phyloP scores from a whole-genome alignment of 2,329 filamentous ascomycete genomes.

The Aspergillus sp. region DNA sequence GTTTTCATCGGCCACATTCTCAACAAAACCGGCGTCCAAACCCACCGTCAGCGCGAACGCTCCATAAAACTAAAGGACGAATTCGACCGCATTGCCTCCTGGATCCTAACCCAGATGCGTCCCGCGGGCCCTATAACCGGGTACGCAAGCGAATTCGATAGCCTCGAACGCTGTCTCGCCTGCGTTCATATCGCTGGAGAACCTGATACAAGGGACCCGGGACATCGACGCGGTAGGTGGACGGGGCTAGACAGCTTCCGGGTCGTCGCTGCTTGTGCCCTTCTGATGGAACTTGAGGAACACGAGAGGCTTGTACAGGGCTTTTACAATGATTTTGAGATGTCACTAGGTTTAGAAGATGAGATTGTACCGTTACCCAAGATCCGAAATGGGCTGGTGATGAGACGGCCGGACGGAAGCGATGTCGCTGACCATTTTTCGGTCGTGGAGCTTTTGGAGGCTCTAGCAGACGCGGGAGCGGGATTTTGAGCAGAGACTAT shows the following conservation, averaged over 20 bases:
- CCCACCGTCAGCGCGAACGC: constrained; percentile 45
- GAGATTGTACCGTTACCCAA: too few species aligned
- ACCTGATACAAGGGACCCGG: neutral
- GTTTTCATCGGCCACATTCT: constrained; percentile 64
- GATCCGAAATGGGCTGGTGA: too few species aligned
- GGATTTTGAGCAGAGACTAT: too few species aligned
- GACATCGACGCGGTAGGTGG: constrained; percentile 3
- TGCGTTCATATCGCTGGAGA: constrained; percentile 21
- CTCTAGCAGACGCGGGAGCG: too few species aligned
- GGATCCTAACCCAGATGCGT: constrained; percentile 23
- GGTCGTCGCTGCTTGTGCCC: constrained; percentile 23
- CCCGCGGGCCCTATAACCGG: constrained; percentile 4
- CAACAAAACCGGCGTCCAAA: constrained; percentile 51
- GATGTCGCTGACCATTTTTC: too few species aligned
- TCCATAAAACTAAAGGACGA: constrained; percentile 51
- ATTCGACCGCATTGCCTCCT: constrained; percentile 36
- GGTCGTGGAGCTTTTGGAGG: too few species aligned
- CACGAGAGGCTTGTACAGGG: constrained; percentile 8
- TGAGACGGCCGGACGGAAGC: too few species aligned
- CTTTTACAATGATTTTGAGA: too few species aligned
- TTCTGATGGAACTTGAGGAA: constrained; percentile 24
- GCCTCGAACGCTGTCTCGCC: constrained; percentile 23
- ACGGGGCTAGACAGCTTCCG: constrained; percentile 22
- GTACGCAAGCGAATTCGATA: constrained; percentile 10
- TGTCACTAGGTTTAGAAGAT: too few species aligned